Evolutionary conservation across 768 basidiomycete genomes (phyloP).

Genomic region (Naematelia encephala): DNA sequence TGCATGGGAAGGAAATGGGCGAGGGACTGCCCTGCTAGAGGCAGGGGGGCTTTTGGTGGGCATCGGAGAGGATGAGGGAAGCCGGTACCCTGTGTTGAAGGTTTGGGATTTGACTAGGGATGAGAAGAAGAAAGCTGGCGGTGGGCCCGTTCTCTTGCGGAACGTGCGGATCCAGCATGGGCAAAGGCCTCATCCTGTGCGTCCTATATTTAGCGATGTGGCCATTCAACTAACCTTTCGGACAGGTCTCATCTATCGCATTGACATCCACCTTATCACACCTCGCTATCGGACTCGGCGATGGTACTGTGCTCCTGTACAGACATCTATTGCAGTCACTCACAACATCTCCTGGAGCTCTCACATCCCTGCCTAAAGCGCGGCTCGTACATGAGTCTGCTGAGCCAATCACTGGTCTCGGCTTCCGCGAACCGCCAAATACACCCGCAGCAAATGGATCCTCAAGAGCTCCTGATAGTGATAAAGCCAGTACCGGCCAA

Average conservation of each 20-base stretch:
- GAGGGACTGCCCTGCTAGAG: conserved; percentile 62
- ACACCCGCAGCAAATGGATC: conserved; percentile 21
- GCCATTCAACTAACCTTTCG: conserved; percentile 2
- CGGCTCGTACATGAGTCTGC: conserved; percentile 73
- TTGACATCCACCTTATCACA: conserved; percentile 73
- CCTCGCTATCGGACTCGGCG: conserved; percentile 88
- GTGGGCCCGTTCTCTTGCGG: conserved; percentile 62
- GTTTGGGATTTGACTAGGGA: conserved; percentile 79
- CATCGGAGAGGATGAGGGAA: conserved; percentile 59
- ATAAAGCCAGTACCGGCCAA: conserved; percentile 19
- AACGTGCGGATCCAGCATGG: conserved; percentile 72
- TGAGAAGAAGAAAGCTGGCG: conserved; percentile 62
- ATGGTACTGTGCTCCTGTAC: conserved; percentile 87
- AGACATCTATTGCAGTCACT: conserved; percentile 88
- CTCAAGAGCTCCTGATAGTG: conserved; percentile 31
- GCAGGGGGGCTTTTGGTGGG: conserved; percentile 77
- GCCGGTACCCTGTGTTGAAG: conserved; percentile 56
- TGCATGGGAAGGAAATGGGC: conserved; percentile 46
- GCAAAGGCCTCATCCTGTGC: conserved; percentile 74
- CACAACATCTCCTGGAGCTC: conserved; percentile 60
- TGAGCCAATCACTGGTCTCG: conserved; percentile 90
- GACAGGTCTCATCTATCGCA: conserved; percentile 72
- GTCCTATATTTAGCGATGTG: conserved; percentile 23
- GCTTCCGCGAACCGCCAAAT: conserved; percentile 66
- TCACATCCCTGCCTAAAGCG: conserved; percentile 79